phyloP scores from a whole-genome alignment of 2,329 filamentous ascomycete species.

The Myrmaecium sp. region DNA sequence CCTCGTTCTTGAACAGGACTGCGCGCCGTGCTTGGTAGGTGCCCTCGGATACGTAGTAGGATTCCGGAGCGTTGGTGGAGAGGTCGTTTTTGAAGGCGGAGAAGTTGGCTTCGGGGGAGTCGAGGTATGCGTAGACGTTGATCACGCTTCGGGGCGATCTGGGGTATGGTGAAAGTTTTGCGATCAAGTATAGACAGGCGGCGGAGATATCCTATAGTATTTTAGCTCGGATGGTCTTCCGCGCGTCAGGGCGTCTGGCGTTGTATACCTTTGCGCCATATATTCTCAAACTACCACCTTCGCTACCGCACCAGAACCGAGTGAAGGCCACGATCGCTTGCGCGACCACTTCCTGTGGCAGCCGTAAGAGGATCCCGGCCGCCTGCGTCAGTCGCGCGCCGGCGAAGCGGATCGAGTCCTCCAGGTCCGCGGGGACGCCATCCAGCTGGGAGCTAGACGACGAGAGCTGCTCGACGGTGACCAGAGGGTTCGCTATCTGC shows the following conservation, averaged over 20 bases:
- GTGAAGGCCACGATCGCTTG: conserved; percentile 70
- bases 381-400: conserved; percentile 61
- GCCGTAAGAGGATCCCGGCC: conserved; percentile 61
- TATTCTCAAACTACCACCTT: conserved; percentile 30
- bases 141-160: conserved; percentile 64
- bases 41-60: conserved; percentile 51
- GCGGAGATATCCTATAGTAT: conserved; percentile 67
- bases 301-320: conserved; percentile 56
- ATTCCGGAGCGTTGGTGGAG: conserved; percentile 9
- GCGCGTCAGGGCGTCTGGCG: neutral
- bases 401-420: conserved; percentile 54
- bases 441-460: conserved; percentile 37
- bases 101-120: conserved; percentile 43
- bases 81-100: conserved; percentile 24
- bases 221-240: conserved; percentile 7
- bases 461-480: conserved; percentile 52
- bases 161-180: conserved; percentile 66
- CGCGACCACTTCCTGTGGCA: conserved; percentile 74
- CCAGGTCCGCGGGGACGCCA: conserved; percentile 48
- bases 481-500: conserved; percentile 49
- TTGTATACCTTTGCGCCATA: conserved; percentile 37
- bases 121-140: conserved; percentile 71
- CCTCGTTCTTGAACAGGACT: conserved; percentile 56
- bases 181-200: conserved; percentile 60
- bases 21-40: conserved; percentile 49